Percentiles rank a stretch among this genome's conserved stretches.
Evolutionary conservation across 2,329 filamentous ascomycete genomes (phyloP).

Genomic region (Claviceps humidiphila): DNA sequence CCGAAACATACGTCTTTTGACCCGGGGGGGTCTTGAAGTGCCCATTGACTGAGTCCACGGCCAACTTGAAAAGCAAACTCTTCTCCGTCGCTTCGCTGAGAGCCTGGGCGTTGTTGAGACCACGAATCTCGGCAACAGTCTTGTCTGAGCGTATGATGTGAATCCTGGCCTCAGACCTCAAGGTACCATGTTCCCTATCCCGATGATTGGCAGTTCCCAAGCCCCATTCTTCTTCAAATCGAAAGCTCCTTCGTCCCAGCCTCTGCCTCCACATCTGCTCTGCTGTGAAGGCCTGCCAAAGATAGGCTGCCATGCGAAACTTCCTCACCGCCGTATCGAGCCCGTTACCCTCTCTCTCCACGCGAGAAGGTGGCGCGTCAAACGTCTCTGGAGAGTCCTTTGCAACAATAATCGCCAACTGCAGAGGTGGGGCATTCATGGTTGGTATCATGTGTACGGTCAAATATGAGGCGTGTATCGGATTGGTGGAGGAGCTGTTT

Average conservation of each 20-base stretch:
- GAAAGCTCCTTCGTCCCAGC: slow-evolving; percentile 72
- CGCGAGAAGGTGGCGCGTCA: slow-evolving; percentile 64
- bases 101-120: slow-evolving; percentile 68
- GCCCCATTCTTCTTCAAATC: slow-evolving; percentile 93
- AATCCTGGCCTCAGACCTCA: slow-evolving; percentile 83
- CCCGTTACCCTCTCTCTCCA: slow-evolving; percentile 68
- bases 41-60: slow-evolving; percentile 60
- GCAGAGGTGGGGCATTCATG: slow-evolving; percentile 66
- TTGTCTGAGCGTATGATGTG: slow-evolving; percentile 74
- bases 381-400: slow-evolving; percentile 80
- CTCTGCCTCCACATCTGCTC: slow-evolving; percentile 92
- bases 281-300: slow-evolving; percentile 94
- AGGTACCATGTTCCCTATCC: slow-evolving; percentile 55
- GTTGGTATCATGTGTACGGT: slow-evolving; percentile 79
- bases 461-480: slow-evolving; percentile 65
- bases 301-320: slow-evolving; percentile 86
- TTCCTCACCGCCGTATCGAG: slow-evolving; percentile 73
- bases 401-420: slow-evolving; percentile 75
- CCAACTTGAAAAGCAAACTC: slow-evolving; percentile 63
- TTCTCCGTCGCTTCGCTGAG: slow-evolving; percentile 54
- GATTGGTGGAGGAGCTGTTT: slow-evolving; percentile 51
- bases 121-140: slow-evolving; percentile 71
- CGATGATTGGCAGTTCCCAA: slow-evolving; percentile 65
- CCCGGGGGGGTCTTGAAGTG: slow-evolving; percentile 64
- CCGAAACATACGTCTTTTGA: slow-evolving; percentile 80